Conservation (phyloP, 495 filamentous ascomycete genomes). For the Annulohypoxylon maeteangense region DNA sequence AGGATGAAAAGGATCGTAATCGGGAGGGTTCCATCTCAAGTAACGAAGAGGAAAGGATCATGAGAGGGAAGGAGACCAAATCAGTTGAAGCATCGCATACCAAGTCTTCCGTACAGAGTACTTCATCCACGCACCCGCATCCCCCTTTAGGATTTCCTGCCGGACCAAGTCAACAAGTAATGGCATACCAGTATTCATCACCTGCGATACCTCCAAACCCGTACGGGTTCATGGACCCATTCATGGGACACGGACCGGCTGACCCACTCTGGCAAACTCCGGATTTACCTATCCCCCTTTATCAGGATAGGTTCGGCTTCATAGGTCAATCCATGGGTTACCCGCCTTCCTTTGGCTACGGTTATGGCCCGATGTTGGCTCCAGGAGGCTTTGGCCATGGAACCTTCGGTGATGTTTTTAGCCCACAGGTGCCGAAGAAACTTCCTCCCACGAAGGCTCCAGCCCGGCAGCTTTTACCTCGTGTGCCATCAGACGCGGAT, state of each 20-base stretch:
- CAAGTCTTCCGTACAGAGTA: conserved; percentile 21
- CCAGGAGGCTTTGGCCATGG: conserved; percentile 10
- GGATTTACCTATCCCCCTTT: conserved; percentile 28
- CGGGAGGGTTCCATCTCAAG: conserved; percentile 36
- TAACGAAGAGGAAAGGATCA: conserved; percentile 39
- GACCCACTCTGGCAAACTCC: conserved; percentile 46
- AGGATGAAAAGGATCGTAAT: conserved; percentile 57
- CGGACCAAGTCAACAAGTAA: neutral
- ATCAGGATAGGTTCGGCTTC: conserved; percentile 34
- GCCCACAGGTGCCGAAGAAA: conserved; percentile 13
- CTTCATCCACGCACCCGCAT: conserved; percentile 8
- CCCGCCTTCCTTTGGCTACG: conserved; percentile 13
- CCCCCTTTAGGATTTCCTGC: neutral
- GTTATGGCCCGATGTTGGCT: conserved; percentile 8
- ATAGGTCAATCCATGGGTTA: conserved; percentile 31
- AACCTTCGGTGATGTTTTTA: neutral
- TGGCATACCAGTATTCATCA: conserved; percentile 15
- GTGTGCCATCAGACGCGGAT: conserved; percentile 4
- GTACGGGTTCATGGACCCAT: conserved; percentile 19
- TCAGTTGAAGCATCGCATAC: conserved; percentile 18
- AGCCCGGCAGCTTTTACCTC: conserved; percentile 6
- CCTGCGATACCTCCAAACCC: conserved; percentile 25
- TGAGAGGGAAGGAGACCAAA: conserved; percentile 25
- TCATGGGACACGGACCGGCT: conserved; percentile 15
- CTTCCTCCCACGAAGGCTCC: conserved; percentile 21